These are phyloP conservation scores for Flammula alnicola DNA, from an alignment of 1,284 basidiomycete genomes.

Conservation along the genomic window DNA sequence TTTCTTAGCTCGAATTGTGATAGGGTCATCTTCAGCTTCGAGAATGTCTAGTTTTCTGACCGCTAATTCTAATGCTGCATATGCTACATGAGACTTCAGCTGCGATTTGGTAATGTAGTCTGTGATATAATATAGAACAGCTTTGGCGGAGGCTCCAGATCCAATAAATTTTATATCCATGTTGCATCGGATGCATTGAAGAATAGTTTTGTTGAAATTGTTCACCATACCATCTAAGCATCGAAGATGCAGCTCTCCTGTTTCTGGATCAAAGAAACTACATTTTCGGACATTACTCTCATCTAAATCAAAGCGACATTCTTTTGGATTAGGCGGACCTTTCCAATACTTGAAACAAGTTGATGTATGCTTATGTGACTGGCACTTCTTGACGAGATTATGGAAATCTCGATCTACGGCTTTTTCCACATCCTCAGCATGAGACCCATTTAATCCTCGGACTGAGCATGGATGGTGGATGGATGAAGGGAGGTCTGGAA, in stretches of 20 bases:
- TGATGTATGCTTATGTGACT: slow-evolving; percentile 34
- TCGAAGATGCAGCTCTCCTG: slow-evolving; percentile 33
- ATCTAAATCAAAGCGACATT: slow-evolving; percentile 39
- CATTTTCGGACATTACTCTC: slow-evolving; percentile 3
- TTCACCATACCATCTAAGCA: slow-evolving; percentile 41
- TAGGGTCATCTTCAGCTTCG: slow-evolving; percentile 20
- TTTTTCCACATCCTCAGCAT: neutral
- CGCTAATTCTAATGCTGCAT: slow-evolving; percentile 38
- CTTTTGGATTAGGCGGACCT: slow-evolving; percentile 22
- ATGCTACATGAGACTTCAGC: slow-evolving; percentile 41
- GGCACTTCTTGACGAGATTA: slow-evolving; percentile 29
- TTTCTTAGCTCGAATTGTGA: slow-evolving; percentile 28
- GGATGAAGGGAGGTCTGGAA: slow-evolving; percentile 8
- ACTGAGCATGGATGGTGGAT: slow-evolving; percentile 31
- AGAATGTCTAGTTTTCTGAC: slow-evolving; percentile 32
- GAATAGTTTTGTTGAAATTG: slow-evolving; percentile 42
- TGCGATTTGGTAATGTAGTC: slow-evolving; percentile 47
- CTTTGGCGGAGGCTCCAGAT: slow-evolving; percentile 42
- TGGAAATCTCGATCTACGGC: slow-evolving; percentile 26
- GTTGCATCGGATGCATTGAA: slow-evolving; percentile 39
- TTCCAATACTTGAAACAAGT: slow-evolving; percentile 45
- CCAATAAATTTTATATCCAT: slow-evolving; percentile 48
- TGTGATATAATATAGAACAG: slow-evolving; percentile 45
- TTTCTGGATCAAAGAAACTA: slow-evolving; percentile 32
- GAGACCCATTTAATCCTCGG: slow-evolving; percentile 10